phyloP scores from a whole-genome alignment of 345 rosid genomes.

The Eucalyptus albens region DNA sequence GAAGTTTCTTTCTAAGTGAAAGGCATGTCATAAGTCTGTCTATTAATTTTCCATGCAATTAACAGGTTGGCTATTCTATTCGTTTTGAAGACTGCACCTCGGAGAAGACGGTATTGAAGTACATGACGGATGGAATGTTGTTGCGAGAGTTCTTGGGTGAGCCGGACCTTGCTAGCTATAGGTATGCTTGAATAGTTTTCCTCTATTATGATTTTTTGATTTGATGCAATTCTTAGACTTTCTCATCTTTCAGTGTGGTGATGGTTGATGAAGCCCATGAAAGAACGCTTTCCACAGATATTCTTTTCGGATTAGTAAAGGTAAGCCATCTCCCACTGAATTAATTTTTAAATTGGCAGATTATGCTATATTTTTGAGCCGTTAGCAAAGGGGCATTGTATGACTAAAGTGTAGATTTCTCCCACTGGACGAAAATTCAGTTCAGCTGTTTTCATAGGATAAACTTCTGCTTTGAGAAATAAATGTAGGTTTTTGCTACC shows the following conservation, averaged over 20 bases:
- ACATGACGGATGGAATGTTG: constrained; percentile 98
- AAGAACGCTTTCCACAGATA: constrained; percentile 96
- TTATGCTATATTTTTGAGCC: neutral
- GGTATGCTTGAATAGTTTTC: constrained; percentile 18
- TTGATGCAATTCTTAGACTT: neutral
- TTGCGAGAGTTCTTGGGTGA: constrained; percentile 91
- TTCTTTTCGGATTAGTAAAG: constrained; percentile 91
- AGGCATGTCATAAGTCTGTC: neutral
- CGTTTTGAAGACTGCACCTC: constrained; percentile 99
- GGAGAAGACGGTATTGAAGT: constrained; percentile 83
- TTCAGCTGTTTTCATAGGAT: neutral
- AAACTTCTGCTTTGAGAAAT: neutral
- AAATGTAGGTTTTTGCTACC: neutral
- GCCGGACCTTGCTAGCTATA: constrained; percentile 84
- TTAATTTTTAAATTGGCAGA: neutral
- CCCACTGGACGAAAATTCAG: neutral
- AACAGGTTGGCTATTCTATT: constrained; percentile 90
- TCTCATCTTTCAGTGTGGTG: constrained; percentile 42
- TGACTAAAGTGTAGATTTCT: neutral
- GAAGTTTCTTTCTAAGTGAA: neutral
- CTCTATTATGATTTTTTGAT: neutral
- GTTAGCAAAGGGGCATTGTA: neutral
- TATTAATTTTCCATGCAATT: neutral
- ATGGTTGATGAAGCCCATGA: constrained; percentile 99
- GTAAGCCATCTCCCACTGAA: constrained; percentile 12